These are phyloP conservation scores for Pogostemon cablin DNA, from an alignment of 257 asterid genomes.

Conservation along the genomic window DNA sequence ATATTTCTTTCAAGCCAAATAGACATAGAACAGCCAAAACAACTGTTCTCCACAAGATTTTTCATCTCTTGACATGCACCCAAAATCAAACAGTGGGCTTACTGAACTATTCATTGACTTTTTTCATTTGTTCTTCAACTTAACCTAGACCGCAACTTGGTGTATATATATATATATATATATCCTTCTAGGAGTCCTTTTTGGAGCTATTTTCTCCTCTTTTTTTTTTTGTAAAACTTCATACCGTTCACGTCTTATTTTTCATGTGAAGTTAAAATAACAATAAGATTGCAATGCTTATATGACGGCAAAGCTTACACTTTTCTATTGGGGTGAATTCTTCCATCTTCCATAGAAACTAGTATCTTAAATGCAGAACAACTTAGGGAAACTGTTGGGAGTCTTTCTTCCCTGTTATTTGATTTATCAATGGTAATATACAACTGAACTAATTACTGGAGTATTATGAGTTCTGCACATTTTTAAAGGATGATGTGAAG, in stretches of 20 bases:
- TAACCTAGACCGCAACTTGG: background rate
- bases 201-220: background rate
- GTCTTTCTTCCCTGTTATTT: background rate
- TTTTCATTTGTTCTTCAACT: background rate
- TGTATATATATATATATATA: background rate
- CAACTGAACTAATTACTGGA: too few relatives aligned
- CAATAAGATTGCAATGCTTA: background rate
- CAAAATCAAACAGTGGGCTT: too few relatives aligned
- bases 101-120: too few relatives aligned
- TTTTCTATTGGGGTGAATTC: conserved; percentile 14
- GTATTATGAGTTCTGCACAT: background rate
- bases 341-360: conserved; percentile 11
- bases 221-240: background rate
- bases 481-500: conserved; percentile 20
- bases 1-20: too few relatives aligned
- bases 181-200: conserved; percentile 6
- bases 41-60: too few relatives aligned
- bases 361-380: conserved; percentile 11
- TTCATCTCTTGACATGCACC: too few relatives aligned
- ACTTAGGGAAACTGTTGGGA: conserved; percentile 16
- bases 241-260: conserved; percentile 16
- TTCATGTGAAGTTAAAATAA: conserved; percentile 20
- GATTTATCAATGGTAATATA: conserved; percentile 6
- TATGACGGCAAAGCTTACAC: background rate
- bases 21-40: too few relatives aligned